Evolutionary conservation across 345 rosid genomes (phyloP).

Genomic region (Theobroma cacao): DNA sequence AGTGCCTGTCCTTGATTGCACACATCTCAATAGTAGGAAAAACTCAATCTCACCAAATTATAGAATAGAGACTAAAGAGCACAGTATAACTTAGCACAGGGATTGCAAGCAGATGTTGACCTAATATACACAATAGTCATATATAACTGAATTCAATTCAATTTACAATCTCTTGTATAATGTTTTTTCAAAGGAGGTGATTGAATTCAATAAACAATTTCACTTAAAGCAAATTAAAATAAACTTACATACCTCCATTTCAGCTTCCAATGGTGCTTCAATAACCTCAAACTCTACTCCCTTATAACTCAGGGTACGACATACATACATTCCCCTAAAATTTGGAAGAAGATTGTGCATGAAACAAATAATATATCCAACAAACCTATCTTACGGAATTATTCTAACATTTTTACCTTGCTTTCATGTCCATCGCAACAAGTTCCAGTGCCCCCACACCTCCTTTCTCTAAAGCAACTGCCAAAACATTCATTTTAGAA

Average conservation of each 20-base stretch:
- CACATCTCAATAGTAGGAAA: background rate
- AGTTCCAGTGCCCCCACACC: slow-evolving; percentile 98
- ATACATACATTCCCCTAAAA: slow-evolving; percentile 95
- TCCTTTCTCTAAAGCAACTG: slow-evolving; percentile 96
- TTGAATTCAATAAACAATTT: background rate
- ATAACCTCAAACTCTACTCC: slow-evolving; percentile 91
- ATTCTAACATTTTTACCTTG: slow-evolving; percentile 55
- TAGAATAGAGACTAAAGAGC: background rate
- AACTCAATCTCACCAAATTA: background rate
- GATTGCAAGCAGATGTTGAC: background rate
- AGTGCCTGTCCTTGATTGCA: background rate
- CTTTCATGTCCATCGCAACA: slow-evolving; percentile 99
- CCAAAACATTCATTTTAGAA: slow-evolving; percentile 14
- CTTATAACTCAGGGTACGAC: slow-evolving; percentile 97
- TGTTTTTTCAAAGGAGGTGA: background rate
- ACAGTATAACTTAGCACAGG: background rate
- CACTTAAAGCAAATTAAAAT: background rate
- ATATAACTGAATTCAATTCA: background rate
- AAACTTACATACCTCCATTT: slow-evolving; percentile 67
- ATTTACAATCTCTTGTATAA: background rate
- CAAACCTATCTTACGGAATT: slow-evolving; percentile 3
- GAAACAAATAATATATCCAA: slow-evolving; percentile 18
- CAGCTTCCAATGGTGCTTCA: slow-evolving; percentile 87
- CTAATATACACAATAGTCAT: background rate
- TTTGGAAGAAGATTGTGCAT: slow-evolving; percentile 18